Percentiles rank a stretch among this genome's conserved stretches.
Conservation (phyloP, 768 basidiomycete species). For the Kwoniella sp. region DNA sequence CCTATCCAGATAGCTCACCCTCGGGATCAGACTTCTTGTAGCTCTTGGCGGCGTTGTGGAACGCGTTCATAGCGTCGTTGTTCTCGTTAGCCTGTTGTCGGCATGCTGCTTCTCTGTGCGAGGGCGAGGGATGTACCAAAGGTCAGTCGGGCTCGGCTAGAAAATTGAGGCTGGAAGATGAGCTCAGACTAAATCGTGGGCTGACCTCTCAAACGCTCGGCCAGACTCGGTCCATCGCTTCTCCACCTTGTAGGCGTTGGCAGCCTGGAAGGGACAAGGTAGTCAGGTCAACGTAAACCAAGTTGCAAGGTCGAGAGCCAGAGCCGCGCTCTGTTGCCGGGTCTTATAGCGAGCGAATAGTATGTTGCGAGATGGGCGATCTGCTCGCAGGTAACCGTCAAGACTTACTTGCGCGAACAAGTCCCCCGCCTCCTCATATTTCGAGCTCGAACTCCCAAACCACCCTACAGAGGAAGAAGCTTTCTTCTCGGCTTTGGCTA, state of each 20-base stretch:
- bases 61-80: slow-evolving; percentile 96
- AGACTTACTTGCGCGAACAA: slow-evolving; percentile 63
- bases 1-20: slow-evolving; percentile 66
- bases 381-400: no score
- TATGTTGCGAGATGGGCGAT: no score
- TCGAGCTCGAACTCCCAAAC: slow-evolving; percentile 80
- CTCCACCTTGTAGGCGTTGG: slow-evolving; percentile 83
- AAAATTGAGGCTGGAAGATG: no score
- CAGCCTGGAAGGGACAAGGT: slow-evolving; percentile 65
- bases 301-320: no score
- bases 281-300: no score
- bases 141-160: no score
- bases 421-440: slow-evolving; percentile 94
- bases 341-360: no score
- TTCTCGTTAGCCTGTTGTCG: slow-evolving; percentile 80
- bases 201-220: slow-evolving; percentile 71
- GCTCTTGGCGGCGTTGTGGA: slow-evolving; percentile 96
- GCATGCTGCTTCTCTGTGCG: slow-evolving; percentile 81
- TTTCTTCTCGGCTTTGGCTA: slow-evolving; percentile 93
- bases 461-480: slow-evolving; percentile 72
- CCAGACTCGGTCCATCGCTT: slow-evolving; percentile 89
- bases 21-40: slow-evolving; percentile 89
- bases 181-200: neutral
- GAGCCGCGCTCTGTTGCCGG: no score
- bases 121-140: no score